Conservation (phyloP, 768 basidiomycete species). For the Tulasnella calospora region DNA sequence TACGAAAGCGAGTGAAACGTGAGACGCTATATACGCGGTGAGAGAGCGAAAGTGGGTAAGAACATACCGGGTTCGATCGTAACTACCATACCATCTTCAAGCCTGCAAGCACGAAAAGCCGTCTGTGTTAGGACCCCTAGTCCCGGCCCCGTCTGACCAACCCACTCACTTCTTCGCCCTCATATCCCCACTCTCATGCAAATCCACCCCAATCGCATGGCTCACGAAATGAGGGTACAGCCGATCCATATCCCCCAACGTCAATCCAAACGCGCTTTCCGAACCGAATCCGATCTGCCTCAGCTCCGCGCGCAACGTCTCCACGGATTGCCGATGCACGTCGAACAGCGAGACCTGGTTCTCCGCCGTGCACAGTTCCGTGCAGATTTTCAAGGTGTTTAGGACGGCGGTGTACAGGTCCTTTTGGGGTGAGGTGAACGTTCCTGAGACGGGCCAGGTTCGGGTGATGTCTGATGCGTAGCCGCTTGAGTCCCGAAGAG, state of each 20-base stretch:
- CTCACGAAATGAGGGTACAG: conserved; percentile 91
- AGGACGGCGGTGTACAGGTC: conserved; percentile 67
- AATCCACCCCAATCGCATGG: conserved; percentile 89
- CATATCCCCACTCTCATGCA: conserved; percentile 66
- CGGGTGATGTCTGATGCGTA: conserved; percentile 95
- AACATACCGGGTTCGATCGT: conserved; percentile 81
- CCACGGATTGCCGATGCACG: conserved; percentile 69
- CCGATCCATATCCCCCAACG: conserved; percentile 58
- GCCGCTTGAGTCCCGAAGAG: conserved; percentile 46
- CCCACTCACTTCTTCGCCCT: conserved; percentile 1
- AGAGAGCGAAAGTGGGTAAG: too few relatives aligned
- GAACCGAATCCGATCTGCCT: conserved; percentile 54
- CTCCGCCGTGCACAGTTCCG: conserved; percentile 39
- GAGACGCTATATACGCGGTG: too few relatives aligned
- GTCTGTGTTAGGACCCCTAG: too few relatives aligned
- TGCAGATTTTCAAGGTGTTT: conserved; percentile 38
- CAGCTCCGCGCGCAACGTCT: conserved; percentile 63
- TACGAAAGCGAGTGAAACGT: conserved; percentile 30
- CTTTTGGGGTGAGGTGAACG: conserved; percentile 69
- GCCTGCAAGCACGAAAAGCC: conserved; percentile 34
- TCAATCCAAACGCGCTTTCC: conserved; percentile 38
- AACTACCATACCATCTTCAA: conserved; percentile 83
- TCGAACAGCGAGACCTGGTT: conserved; percentile 60
- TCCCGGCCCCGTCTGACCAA: neutral
- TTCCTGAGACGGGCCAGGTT: conserved; percentile 81